Conservation (phyloP, 495 filamentous ascomycete species). For the Usnea hakonensis region DNA sequence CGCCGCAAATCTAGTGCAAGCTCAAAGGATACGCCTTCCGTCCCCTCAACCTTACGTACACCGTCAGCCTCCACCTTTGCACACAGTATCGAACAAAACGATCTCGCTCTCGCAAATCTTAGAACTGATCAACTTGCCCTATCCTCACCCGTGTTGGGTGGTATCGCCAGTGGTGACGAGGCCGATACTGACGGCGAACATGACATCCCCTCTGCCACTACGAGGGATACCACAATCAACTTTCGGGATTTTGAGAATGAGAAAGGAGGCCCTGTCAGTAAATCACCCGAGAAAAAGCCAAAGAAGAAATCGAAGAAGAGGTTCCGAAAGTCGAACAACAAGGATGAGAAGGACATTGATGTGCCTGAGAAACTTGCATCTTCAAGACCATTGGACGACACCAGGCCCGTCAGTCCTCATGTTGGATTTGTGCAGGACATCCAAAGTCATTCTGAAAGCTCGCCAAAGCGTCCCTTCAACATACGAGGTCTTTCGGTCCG, state of each 20-base stretch:
- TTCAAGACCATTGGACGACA: not conserved
- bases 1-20: constrained; percentile 68
- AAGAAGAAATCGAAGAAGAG: constrained; percentile 34
- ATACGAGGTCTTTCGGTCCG: constrained; percentile 40
- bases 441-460: constrained; percentile 22
- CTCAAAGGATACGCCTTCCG: constrained; percentile 52
- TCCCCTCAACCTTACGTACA: constrained; percentile 34
- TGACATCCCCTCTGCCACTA: constrained; percentile 7
- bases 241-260: constrained; percentile 39
- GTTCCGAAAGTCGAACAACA: constrained; percentile 22
- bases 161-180: constrained; percentile 41
- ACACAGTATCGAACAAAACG: constrained; percentile 30
- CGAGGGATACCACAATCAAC: constrained; percentile 22
- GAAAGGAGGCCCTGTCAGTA: constrained; percentile 18
- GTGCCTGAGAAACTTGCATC: constrained; percentile 2
- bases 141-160: constrained; percentile 25
- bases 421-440: constrained; percentile 30
- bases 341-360: constrained; percentile 14
- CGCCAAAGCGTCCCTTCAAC: constrained; percentile 37
- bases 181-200: constrained; percentile 37
- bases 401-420: constrained; percentile 12
- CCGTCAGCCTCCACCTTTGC: constrained; percentile 35
- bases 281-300: constrained; percentile 31
- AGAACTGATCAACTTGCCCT: constrained; percentile 7
- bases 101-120: constrained; percentile 28